Conservation (phyloP, 768 basidiomycete species). For the Suillus clintonianus region DNA sequence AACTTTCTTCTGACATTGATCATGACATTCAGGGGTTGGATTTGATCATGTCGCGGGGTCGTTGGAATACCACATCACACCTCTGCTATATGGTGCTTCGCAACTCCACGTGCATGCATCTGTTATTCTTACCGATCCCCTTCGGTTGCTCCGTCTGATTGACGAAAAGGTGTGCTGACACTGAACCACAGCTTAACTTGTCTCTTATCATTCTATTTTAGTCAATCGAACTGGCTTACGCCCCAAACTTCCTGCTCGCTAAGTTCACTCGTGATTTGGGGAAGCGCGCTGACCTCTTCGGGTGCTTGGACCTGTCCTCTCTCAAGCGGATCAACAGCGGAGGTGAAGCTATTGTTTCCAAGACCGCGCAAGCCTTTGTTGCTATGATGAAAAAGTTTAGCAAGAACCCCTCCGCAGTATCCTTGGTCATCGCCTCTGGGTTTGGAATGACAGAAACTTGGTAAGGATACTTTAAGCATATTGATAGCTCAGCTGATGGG, state of each 20-base stretch:
- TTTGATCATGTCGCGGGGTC: conserved; percentile 49
- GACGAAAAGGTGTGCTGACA: conserved; percentile 35
- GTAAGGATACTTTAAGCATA: conserved; percentile 15
- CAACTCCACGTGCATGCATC: conserved; percentile 24
- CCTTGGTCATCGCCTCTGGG: conserved; percentile 24
- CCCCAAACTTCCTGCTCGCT: conserved; percentile 45
- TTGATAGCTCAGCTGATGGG: not conserved
- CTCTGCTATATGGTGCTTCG: conserved; percentile 32
- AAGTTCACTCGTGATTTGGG: conserved; percentile 37
- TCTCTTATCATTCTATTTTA: conserved; percentile 10
- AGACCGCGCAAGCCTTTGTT: conserved; percentile 38
- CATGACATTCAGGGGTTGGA: conserved; percentile 35
- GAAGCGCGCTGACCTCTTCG: conserved; percentile 23
- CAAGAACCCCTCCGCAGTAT: conserved; percentile 13
- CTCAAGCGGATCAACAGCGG: conserved; percentile 41
- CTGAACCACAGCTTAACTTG: conserved; percentile 18
- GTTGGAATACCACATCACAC: conserved; percentile 42
- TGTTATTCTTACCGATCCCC: conserved; percentile 23
- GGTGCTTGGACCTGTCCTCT: conserved; percentile 34
- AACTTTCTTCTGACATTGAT: not conserved
- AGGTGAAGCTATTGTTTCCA: conserved; percentile 44
- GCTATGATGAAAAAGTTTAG: conserved; percentile 29
- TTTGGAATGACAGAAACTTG: conserved; percentile 48
- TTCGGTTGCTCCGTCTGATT: conserved; percentile 29
- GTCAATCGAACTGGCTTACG: conserved; percentile 35